Evolutionary conservation across 2,329 filamentous ascomycete genomes (phyloP), one percentile per base, ranked within the genome.

Genomic region (Zymoseptoria brevis): DNA sequence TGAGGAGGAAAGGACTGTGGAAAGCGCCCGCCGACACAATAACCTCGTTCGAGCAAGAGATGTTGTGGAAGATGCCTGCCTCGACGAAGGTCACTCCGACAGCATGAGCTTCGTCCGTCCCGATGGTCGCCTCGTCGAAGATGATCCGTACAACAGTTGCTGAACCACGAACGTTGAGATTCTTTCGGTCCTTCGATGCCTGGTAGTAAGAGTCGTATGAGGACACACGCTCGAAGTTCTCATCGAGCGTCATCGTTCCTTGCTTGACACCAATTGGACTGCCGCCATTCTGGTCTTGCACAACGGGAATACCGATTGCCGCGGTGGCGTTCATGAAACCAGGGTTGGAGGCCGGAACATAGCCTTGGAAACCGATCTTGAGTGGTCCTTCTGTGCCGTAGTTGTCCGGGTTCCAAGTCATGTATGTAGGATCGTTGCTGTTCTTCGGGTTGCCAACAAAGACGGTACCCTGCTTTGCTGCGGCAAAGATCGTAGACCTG

Each of bases 1-100:
- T 83, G 19, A 88, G 80, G 6, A 88, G 74, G 71, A 88, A 85
- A 3, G 84, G 84, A 1, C 81, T 80, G 71, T 87, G 84, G 70
- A 83, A 87, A 1, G 82, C 79, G 19, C 85, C 85, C 7, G 71
- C 78, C 21, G 75, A 71, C 54, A 80, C 64, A 58, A 80, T 76
- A 41, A 80, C 75, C 62, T 80, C 78, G 48, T 75, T 73, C 1
- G 66, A 66, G 50, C 62, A 63, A n/a, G 59, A 62, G 41, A 63
- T 56, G 50, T 63, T 63, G 55, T 63, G 62, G 45, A 62, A 63
- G 48, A 59, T 24, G 26, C 59, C 62, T 29, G 55, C 45, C 52
- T 63, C 62, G 22, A 63, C 56, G 22, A 63, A 63, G 1, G 57
- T 61, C 11, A 63, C 62, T 13, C 62, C 62, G 9, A 59, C 54